phyloP scores from a whole-genome alignment of 2,329 filamentous ascomycete genomes.

The Hortaea werneckii region DNA sequence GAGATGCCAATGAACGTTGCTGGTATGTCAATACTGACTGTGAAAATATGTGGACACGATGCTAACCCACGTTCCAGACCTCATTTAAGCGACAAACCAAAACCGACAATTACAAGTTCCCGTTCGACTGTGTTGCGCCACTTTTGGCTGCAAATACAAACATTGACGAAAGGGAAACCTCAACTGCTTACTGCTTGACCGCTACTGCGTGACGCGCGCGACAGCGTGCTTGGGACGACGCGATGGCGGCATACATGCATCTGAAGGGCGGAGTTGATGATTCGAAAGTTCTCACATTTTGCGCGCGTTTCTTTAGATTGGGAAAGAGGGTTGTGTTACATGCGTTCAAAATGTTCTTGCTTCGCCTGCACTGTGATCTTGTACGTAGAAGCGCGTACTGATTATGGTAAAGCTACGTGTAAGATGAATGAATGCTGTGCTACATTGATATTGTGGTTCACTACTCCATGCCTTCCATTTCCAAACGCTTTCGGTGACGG shows the following conservation, averaged over 20 bases:
- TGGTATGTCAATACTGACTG: slow-evolving; percentile 35
- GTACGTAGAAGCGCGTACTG: slow-evolving; percentile 20
- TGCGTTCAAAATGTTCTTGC: slow-evolving; percentile 22
- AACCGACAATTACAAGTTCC: slow-evolving; percentile 11
- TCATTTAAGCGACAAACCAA: slow-evolving; percentile 25
- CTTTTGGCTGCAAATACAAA: neutral
- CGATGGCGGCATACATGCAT: slow-evolving; percentile 19
- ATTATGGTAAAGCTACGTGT: neutral
- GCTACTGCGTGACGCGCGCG: slow-evolving; percentile 2
- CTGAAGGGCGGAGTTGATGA: slow-evolving; percentile 16
- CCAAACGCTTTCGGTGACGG: too few relatives aligned
- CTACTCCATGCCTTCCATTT: too few relatives aligned
- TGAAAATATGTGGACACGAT: neutral
- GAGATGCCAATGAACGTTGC: slow-evolving; percentile 97
- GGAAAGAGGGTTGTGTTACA: slow-evolving; percentile 14
- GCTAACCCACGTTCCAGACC: slow-evolving; percentile 18
- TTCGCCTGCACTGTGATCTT: slow-evolving; percentile 22
- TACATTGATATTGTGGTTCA: neutral
- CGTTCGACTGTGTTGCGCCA: slow-evolving; percentile 13
- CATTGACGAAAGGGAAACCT: neutral
- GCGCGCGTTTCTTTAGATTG: slow-evolving; percentile 18
- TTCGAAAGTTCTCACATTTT: slow-evolving; percentile 15
- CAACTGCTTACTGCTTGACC: neutral
- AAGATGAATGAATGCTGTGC: neutral
- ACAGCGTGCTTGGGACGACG: slow-evolving; percentile 1